Percentiles rank a stretch among this genome's conserved stretches.
Conservation (phyloP, 1,139 yeast species). For the Nakaseomyces bracarensis region DNA sequence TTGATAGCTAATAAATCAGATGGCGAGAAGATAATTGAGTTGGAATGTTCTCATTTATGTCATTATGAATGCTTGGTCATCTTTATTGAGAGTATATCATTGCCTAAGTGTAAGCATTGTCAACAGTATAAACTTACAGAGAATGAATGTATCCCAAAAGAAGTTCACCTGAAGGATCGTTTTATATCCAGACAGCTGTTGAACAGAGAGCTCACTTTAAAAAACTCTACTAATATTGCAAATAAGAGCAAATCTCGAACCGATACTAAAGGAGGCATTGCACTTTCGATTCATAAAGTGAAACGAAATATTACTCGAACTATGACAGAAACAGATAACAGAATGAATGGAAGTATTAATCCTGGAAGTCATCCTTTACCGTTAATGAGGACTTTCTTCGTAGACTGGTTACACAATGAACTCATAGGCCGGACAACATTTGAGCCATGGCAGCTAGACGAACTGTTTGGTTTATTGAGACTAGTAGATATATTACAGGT, state of each 20-base stretch:
- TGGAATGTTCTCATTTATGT: conserved; percentile 28
- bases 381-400: conserved; percentile 23
- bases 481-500: conserved; percentile 25
- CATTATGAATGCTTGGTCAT: conserved; percentile 30
- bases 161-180: conserved; percentile 23
- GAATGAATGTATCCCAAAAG: conserved; percentile 24
- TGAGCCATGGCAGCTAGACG: conserved; percentile 21
- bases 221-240: too few species aligned
- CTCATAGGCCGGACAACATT: conserved; percentile 9
- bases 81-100: conserved; percentile 16
- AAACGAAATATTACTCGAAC: too few species aligned
- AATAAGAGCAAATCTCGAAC: too few species aligned
- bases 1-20: conserved; percentile 25
- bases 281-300: background rate
- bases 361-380: conserved; percentile 17
- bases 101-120: conserved; percentile 20
- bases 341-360: too few species aligned
- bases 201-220: conserved; percentile 9
- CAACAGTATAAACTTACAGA: conserved; percentile 16
- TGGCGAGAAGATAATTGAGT: conserved; percentile 29
- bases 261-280: too few species aligned
- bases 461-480: conserved; percentile 26
- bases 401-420: conserved; percentile 18
- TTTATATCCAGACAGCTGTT: conserved; percentile 17
- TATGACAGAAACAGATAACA: too few species aligned